Base-by-base conservation (phyloP, 495 filamentous ascomycete genomes). In the Xanthoparmelia taractica region DNA sequence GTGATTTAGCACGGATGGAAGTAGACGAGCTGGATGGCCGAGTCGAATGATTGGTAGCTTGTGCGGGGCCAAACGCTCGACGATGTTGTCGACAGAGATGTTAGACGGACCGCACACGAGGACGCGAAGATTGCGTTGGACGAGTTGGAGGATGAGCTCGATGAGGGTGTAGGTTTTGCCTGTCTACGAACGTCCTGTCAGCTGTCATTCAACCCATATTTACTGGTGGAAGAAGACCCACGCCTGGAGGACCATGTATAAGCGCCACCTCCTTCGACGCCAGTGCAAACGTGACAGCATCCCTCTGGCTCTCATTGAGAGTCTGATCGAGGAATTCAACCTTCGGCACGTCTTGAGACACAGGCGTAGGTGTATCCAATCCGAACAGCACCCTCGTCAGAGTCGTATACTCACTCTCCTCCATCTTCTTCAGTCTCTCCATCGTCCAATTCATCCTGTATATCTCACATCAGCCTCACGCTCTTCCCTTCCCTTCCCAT, bases 131-230 rank as follows among this genome's bases (percentile, higher is more conserved):
- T 86, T 84, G 8, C 81, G 82, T 59, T 79, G 84, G 36, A 94
- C 76, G 66, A 97, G 75, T 68, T 99, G 94, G 36, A 93, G 79
- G 61, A 97, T 95, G 25, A 97, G 78, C 71, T 99, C 94, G 58
- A 99, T 94, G 31, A 99, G 76, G 0, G 95, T 99, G 73, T 97
- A 93, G 0, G 94, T 99, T 69, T 99, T 99, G 31, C 94, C 94
- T 0, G 94, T 99, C 76, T 85, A 52, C 12, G 29, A 55, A 52
- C 12, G 29, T 50, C 8, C n/a, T 61, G 12, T 58, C 20, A 58
- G 41, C 55, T 29, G 31, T 33, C 33, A 8, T 33, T 48, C 1
- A 20, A 1, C 23, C 8, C 23, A 38, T 25, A 41, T 23, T 6
- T 8, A 4, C 10, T 4, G 20, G 33, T 38, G 8, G 31, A 20